Evolutionary conservation across 352 stramenopile species (phyloP).

Genomic region (Phytophthora pseudosyringae): DNA sequence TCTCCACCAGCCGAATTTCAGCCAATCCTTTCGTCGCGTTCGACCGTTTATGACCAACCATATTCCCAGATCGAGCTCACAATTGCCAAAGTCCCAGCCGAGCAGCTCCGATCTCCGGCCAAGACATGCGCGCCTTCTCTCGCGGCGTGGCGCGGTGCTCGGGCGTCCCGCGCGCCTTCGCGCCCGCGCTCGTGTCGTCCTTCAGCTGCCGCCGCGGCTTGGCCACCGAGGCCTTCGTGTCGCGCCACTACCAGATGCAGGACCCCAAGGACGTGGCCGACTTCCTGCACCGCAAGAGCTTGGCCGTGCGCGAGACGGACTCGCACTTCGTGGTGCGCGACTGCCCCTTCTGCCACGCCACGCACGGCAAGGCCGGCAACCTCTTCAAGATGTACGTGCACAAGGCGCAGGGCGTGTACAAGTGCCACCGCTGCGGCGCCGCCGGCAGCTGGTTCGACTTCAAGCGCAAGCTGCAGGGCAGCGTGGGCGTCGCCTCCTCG

Average conservation of each 20-base stretch:
- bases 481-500: constrained; percentile 55
- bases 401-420: constrained; percentile 88
- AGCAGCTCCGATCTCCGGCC: constrained; percentile 8
- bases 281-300: constrained; percentile 80
- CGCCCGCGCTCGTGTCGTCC: not conserved
- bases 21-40: constrained; percentile 22
- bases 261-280: constrained; percentile 68
- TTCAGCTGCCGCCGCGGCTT: constrained; percentile 15
- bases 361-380: constrained; percentile 84
- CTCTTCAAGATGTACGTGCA: constrained; percentile 93
- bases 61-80: not conserved
- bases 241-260: constrained; percentile 76
- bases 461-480: constrained; percentile 79
- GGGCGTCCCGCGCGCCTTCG: not conserved
- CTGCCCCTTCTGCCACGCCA: constrained; percentile 90
- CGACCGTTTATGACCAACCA: constrained; percentile 6
- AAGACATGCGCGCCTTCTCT: constrained; percentile 31
- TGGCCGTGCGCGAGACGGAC: constrained; percentile 70
- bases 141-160: constrained; percentile 16
- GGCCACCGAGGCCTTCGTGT: constrained; percentile 70
- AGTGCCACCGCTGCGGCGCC: constrained; percentile 90
- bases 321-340: constrained; percentile 83
- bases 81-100: constrained; percentile 6
- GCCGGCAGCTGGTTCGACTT: constrained; percentile 92
- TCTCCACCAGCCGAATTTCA: constrained; percentile 36